phyloP scores from a whole-genome alignment of 768 basidiomycete species.

The Lentinula edodes region DNA sequence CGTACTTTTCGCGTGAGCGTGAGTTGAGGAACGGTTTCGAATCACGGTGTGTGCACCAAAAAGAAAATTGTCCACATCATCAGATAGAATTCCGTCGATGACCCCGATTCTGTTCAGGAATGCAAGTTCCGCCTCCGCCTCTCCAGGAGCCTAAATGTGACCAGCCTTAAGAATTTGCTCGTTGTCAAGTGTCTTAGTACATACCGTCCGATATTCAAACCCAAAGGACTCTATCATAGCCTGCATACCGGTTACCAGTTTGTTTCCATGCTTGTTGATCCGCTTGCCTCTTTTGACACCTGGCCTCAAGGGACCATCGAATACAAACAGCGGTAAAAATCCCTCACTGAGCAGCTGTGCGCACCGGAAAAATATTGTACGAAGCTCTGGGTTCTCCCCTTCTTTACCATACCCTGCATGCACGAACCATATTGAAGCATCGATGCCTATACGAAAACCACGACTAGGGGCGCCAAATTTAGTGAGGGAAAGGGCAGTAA shows the following conservation, averaged over 20 bases:
- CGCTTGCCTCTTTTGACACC: constrained; percentile 74
- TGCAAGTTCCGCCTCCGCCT: constrained; percentile 94
- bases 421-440: constrained; percentile 61
- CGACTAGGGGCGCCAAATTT: constrained; percentile 71
- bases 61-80: constrained; percentile 90
- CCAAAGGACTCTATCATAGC: constrained; percentile 75
- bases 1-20: constrained; percentile 62
- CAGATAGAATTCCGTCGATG: constrained; percentile 86
- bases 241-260: constrained; percentile 73
- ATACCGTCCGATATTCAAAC: constrained; percentile 68
- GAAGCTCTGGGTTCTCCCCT: constrained; percentile 64
- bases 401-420: constrained; percentile 46
- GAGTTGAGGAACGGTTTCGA: constrained; percentile 70
- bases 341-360: constrained; percentile 71
- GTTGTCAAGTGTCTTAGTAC: constrained; percentile 17
- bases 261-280: constrained; percentile 54
- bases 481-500: constrained; percentile 59
- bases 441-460: constrained; percentile 81
- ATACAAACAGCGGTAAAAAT: constrained; percentile 85
- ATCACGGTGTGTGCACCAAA: constrained; percentile 84
- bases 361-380: constrained; percentile 78
- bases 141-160: constrained; percentile 29
- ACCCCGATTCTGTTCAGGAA: constrained; percentile 64
- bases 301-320: constrained; percentile 85
- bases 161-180: constrained; percentile 18